Percentiles rank a stretch among this genome's conserved stretches.
Evolutionary conservation across 495 filamentous ascomycete species (phyloP).

Genomic region (Aspergillus leporis): DNA sequence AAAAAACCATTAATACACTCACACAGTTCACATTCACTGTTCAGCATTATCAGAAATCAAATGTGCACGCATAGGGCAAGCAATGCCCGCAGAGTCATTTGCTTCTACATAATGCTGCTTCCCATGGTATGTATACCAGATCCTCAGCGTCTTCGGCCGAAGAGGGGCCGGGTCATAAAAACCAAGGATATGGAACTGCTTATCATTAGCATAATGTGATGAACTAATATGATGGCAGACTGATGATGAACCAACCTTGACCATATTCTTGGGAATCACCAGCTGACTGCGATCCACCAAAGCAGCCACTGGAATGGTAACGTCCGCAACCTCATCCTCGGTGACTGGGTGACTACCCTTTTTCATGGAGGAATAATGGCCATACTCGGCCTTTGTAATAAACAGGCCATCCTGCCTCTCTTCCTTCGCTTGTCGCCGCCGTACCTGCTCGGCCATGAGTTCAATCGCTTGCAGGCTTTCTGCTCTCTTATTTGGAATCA

Average conservation of each 20-base stretch:
- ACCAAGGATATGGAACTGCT: constrained; percentile 52
- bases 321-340: constrained; percentile 41
- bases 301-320: constrained; percentile 49
- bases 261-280: constrained; percentile 39
- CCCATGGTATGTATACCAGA: constrained; percentile 54
- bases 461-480: constrained; percentile 55
- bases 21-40: constrained; percentile 3
- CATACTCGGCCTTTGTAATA: constrained; percentile 45
- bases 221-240: neutral
- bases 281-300: constrained; percentile 50
- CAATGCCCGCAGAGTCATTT: constrained; percentile 43
- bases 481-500: constrained; percentile 41
- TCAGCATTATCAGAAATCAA: constrained; percentile 11
- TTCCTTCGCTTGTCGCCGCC: constrained; percentile 45
- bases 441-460: constrained; percentile 53
- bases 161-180: constrained; percentile 60
- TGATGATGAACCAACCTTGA: constrained; percentile 36
- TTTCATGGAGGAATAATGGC: constrained; percentile 36
- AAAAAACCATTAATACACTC: neutral
- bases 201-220: neutral
- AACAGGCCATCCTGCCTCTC: constrained; percentile 37
- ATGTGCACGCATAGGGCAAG: constrained; percentile 42
- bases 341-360: constrained; percentile 18
- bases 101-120: constrained; percentile 47
- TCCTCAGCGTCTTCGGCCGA: constrained; percentile 49